Conservation (phyloP, 805 yeast species). For the Candida jianshihensis region DNA sequence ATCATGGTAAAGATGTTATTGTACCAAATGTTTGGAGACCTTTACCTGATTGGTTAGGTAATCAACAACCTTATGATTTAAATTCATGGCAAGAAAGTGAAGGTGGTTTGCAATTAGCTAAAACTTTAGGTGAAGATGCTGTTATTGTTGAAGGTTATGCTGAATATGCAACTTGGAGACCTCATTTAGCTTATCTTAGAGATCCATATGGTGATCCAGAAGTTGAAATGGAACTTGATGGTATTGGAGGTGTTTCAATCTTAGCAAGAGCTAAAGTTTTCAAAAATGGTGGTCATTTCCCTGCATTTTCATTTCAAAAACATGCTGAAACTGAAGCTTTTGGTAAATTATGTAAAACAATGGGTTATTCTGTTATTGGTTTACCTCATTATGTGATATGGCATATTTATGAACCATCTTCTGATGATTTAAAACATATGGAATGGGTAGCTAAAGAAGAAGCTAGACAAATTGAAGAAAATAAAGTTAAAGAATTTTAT, state of each 20-base stretch:
- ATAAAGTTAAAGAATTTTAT: conserved; percentile 55
- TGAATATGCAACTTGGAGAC: conserved; percentile 97
- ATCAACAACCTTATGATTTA: conserved; percentile 78
- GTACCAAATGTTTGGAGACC: conserved; percentile 96
- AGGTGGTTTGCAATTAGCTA: conserved; percentile 74
- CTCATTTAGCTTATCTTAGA: conserved; percentile 89
- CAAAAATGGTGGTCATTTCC: conserved; percentile 89
- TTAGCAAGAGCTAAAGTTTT: conserved; percentile 84
- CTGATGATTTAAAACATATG: conserved; percentile 84
- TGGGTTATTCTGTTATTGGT: conserved; percentile 88
- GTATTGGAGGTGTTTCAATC: conserved; percentile 96
- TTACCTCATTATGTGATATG: conserved; percentile 93
- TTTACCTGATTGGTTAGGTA: conserved; percentile 79
- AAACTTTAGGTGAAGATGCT: conserved; percentile 79
- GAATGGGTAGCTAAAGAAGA: conserved; percentile 89
- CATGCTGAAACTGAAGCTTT: conserved; percentile 99
- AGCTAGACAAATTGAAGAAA: conserved; percentile 55
- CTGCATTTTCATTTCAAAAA: conserved; percentile 91
- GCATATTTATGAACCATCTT: conserved; percentile 95
- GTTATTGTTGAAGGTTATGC: conserved; percentile 97
- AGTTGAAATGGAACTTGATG: conserved; percentile 89
- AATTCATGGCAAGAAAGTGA: conserved; percentile 84
- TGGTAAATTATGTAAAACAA: conserved; percentile 79
- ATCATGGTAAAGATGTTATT: conserved; percentile 82
- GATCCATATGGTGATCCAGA: conserved; percentile 95